Percentiles rank a stretch among this genome's conserved stretches.
phyloP scores from a whole-genome alignment of 73 alveolate species.

The Tetrahymena elliotti region DNA sequence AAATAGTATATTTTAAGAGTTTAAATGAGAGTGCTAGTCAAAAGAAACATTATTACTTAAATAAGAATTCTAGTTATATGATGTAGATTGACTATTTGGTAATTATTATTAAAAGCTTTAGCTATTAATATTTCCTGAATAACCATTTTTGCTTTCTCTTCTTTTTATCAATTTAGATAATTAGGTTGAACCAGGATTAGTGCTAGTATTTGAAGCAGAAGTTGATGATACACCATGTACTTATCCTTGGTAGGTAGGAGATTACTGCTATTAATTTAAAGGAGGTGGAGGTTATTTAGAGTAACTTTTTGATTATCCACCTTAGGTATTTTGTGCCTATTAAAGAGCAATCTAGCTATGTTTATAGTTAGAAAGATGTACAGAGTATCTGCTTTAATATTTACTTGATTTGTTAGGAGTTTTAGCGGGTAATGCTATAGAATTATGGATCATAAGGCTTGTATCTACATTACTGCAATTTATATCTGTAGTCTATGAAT shows the following conservation, averaged over 20 bases:
- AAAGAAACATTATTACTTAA: not conserved
- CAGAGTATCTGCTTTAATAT: not conserved
- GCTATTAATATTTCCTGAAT: not conserved
- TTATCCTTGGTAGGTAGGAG: not conserved
- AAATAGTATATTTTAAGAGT: not conserved
- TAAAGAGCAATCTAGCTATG: not conserved
- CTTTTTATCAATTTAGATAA: not conserved
- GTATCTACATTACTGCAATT: not conserved
- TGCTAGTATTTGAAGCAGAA: not conserved
- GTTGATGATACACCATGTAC: not conserved
- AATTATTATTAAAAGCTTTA: not conserved
- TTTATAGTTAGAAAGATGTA: not conserved
- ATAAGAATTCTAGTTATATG: not conserved
- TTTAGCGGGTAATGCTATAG: not conserved
- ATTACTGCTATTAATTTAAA: not conserved
- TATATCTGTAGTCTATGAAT: not conserved
- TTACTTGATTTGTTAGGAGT: not conserved
- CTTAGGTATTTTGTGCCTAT: not conserved
- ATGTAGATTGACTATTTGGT: not conserved
- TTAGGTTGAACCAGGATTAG: not conserved
- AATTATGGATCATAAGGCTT: not conserved
- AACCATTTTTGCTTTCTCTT: not conserved
- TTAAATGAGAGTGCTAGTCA: not conserved
- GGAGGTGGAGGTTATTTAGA: not conserved
- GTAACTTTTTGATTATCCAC: not conserved